phyloP scores from a whole-genome alignment of 257 asterid genomes.

The Thymus mandschuricus region DNA sequence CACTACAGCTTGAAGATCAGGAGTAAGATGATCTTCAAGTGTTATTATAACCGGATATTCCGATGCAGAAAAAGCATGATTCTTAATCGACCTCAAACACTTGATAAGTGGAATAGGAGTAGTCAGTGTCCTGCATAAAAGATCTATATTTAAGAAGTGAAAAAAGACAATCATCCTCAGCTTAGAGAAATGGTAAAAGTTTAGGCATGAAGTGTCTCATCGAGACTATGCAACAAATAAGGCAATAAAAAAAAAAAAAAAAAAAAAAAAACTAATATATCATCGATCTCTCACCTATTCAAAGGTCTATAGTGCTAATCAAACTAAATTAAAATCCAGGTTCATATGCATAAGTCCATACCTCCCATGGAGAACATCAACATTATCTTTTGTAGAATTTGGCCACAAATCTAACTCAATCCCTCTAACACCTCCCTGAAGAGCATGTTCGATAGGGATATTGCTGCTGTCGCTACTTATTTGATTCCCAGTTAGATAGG shows the following conservation, averaged over 20 bases:
- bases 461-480: slow-evolving; percentile 76
- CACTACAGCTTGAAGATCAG: slow-evolving; percentile 72
- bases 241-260: too few relatives aligned
- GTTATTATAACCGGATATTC: slow-evolving; percentile 79
- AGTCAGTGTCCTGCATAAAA: slow-evolving; percentile 64
- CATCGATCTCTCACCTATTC: too few relatives aligned
- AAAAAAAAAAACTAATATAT: too few relatives aligned
- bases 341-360: slow-evolving; percentile 26
- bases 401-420: slow-evolving; percentile 88
- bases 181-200: not conserved
- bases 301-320: not conserved
- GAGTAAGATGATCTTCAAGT: slow-evolving; percentile 78
- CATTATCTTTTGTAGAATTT: slow-evolving; percentile 60
- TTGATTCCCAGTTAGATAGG: slow-evolving; percentile 84
- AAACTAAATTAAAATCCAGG: not conserved
- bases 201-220: not conserved
- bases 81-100: slow-evolving; percentile 79
- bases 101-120: slow-evolving; percentile 70
- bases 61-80: slow-evolving; percentile 67
- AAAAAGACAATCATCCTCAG: not conserved
- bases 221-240: not conserved
- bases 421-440: slow-evolving; percentile 63
- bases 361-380: slow-evolving; percentile 81
- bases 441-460: slow-evolving; percentile 58
- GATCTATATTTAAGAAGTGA: slow-evolving; percentile 9